Percentiles rank a stretch among this genome's conserved stretches.
These are phyloP conservation scores for Leccinum arenicola DNA, from an alignment of 768 basidiomycete genomes.

Conservation along the genomic window DNA sequence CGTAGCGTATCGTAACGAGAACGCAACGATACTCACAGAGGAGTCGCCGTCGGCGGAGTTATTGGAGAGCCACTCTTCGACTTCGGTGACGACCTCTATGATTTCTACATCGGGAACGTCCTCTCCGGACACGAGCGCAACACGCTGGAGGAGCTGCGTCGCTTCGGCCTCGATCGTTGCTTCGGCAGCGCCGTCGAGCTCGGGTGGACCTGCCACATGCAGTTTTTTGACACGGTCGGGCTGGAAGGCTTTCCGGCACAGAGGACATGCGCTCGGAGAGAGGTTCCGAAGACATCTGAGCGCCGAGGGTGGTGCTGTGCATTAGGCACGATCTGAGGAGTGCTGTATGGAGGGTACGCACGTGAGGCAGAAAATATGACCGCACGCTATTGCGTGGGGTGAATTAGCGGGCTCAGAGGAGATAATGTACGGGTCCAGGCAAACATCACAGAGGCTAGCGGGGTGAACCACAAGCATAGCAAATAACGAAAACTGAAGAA, in stretches of 20 bases:
- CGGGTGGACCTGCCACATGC: constrained; percentile 54
- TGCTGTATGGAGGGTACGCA: constrained; percentile 37
- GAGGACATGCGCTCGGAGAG: constrained; percentile 54
- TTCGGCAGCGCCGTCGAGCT: constrained; percentile 32
- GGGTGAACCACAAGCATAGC: constrained; percentile 64
- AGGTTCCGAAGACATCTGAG: constrained; percentile 54
- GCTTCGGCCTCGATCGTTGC: constrained; percentile 43
- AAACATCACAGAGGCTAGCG: constrained; percentile 74
- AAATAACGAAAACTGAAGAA: constrained; percentile 25
- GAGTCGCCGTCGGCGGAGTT: constrained; percentile 39
- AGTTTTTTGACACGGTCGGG: constrained; percentile 61
- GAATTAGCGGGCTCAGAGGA: constrained; percentile 48
- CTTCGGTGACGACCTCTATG: constrained; percentile 42
- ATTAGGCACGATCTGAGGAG: constrained; percentile 12
- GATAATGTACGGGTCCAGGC: constrained; percentile 56
- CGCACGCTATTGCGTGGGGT: constrained; percentile 73
- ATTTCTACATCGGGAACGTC: constrained; percentile 33
- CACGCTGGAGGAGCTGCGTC: constrained; percentile 34
- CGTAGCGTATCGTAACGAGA: constrained; percentile 3
- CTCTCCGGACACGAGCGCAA: constrained; percentile 35
- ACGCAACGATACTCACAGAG: constrained; percentile 23
- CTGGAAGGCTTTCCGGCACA: constrained; percentile 61
- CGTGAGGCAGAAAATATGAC: constrained; percentile 72
- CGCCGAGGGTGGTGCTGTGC: not conserved
- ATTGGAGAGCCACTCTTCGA: constrained; percentile 49